Conservation (phyloP, 768 basidiomycete species). For the Boletus coccyginus region DNA sequence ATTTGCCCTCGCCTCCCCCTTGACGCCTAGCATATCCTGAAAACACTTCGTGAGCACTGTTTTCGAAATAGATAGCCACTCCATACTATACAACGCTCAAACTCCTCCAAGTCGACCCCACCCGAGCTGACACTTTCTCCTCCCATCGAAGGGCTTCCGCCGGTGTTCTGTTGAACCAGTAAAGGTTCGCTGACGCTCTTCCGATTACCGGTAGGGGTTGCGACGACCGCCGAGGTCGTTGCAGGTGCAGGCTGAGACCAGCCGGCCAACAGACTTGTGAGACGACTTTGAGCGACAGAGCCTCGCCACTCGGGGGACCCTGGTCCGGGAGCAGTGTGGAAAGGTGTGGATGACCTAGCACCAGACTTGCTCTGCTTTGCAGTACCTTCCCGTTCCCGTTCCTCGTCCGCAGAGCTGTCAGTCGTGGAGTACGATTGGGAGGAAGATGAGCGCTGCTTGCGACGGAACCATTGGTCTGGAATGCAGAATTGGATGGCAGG, state of each 20-base stretch:
- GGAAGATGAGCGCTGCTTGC: slow-evolving; percentile 54
- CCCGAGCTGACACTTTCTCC: slow-evolving; percentile 28
- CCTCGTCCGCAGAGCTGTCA: slow-evolving; percentile 39
- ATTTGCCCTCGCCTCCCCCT: slow-evolving; percentile 60
- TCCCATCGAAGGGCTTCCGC: slow-evolving; percentile 26
- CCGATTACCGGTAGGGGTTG: slow-evolving; percentile 38
- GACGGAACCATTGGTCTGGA: slow-evolving; percentile 78
- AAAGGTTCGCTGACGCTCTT: slow-evolving; percentile 74
- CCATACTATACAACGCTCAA: slow-evolving; percentile 70
- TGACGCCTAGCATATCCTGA: slow-evolving; percentile 74
- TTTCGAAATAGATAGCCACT: not conserved
- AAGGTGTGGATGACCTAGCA: slow-evolving; percentile 22
- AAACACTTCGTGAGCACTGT: slow-evolving; percentile 4
- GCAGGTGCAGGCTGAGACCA: slow-evolving; percentile 55
- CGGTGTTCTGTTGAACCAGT: slow-evolving; percentile 48
- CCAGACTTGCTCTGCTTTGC: slow-evolving; percentile 48
- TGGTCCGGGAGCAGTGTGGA: slow-evolving; percentile 16
- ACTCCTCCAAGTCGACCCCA: slow-evolving; percentile 44
- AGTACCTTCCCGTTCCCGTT: slow-evolving; percentile 60
- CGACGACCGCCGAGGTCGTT: slow-evolving; percentile 29
- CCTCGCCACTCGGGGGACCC: slow-evolving; percentile 49
- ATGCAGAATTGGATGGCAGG: slow-evolving; percentile 59
- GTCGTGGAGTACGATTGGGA: slow-evolving; percentile 51
- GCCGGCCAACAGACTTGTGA: slow-evolving; percentile 65
- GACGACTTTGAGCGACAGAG: slow-evolving; percentile 53